These are phyloP conservation scores for Yarrowia keelungensis DNA, from an alignment of 805 yeast species.

Conservation along the genomic window DNA sequence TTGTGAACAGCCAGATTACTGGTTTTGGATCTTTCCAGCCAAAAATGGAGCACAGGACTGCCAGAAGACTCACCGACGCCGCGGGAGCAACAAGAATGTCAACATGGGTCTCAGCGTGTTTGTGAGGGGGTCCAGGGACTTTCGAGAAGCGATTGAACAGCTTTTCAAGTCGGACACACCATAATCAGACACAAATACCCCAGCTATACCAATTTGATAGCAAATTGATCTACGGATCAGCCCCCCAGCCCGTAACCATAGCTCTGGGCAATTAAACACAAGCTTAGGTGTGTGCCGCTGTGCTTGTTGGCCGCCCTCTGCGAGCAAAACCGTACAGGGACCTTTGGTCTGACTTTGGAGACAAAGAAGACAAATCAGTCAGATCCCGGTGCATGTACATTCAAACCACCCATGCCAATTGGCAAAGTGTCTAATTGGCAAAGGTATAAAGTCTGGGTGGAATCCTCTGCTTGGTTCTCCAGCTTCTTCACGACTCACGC, in stretches of 20 bases:
- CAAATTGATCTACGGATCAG: background rate
- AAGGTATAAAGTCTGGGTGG: background rate
- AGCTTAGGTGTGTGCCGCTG: background rate
- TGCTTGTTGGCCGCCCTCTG: background rate
- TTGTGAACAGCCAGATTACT: background rate
- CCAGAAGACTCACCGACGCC: too few species aligned
- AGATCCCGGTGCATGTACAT: slow-evolving; percentile 14
- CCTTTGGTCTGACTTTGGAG: background rate
- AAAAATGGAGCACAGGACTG: background rate
- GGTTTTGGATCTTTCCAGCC: background rate
- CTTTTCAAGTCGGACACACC: background rate
- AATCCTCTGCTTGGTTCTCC: slow-evolving; percentile 10
- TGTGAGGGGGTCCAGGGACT: background rate
- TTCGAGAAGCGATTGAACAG: background rate
- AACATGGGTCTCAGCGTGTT: background rate
- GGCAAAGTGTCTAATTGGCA: background rate
- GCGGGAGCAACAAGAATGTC: background rate
- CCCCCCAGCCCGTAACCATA: background rate
- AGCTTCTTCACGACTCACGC: slow-evolving; percentile 15
- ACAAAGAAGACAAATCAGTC: slow-evolving; percentile 22
- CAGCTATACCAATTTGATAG: background rate
- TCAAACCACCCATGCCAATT: slow-evolving; percentile 1
- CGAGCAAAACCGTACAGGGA: slow-evolving; percentile 2
- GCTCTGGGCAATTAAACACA: background rate
- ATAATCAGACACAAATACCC: background rate